Conservation (phyloP, 2,329 filamentous ascomycete species). For the Cryphonectria carpinicola region DNA sequence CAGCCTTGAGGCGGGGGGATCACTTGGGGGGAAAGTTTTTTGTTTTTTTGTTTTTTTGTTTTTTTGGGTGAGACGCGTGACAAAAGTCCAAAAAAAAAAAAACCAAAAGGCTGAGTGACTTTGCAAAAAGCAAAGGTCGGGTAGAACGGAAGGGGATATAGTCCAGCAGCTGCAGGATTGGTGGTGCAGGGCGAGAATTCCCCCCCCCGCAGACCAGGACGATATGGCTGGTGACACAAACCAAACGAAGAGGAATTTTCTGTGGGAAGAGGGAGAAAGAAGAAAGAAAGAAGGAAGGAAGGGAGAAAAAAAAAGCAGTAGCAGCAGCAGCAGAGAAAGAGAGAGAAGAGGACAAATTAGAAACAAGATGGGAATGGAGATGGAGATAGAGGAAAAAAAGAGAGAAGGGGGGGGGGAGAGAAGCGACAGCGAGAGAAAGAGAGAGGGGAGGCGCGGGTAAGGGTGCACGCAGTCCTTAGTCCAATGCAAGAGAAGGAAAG, state of each 20-base stretch:
- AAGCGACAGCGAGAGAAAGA: too few species aligned
- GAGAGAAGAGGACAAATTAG: neutral
- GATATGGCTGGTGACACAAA: neutral
- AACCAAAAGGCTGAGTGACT: neutral
- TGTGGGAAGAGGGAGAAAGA: too few species aligned
- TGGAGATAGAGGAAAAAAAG: neutral
- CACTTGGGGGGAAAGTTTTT: neutral
- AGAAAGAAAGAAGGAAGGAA: too few species aligned
- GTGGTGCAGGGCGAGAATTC: neutral
- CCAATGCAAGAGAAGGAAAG: conserved; percentile 17
- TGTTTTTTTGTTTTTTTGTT: neutral
- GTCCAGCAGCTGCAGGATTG: neutral
- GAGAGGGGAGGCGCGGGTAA: neutral
- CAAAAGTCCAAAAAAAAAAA: neutral
- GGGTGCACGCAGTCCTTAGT: neutral
- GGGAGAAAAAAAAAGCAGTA: too few species aligned
- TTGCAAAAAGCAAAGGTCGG: neutral
- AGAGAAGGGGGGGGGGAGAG: neutral
- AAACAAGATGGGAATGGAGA: neutral
- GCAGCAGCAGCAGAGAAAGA: neutral
- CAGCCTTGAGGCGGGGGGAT: neutral
- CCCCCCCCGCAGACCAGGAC: neutral
- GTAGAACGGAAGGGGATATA: neutral
- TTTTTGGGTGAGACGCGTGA: neutral
- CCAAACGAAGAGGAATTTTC: neutral